Base-by-base conservation (phyloP, 2,329 filamentous ascomycete species). In the Paecilomyces dactylethromorphus region DNA sequence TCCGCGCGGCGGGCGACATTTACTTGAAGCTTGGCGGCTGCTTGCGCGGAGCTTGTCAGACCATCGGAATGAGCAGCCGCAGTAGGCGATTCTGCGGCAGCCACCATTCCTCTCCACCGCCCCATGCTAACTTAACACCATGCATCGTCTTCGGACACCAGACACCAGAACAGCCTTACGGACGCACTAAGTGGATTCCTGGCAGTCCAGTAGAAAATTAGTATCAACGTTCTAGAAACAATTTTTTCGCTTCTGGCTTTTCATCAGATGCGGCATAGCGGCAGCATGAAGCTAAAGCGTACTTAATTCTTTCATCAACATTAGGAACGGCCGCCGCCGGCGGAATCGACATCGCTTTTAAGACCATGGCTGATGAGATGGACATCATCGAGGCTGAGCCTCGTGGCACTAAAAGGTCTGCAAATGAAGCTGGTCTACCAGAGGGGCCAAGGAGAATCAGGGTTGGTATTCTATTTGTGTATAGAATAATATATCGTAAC, bases 381-480 rank as follows among this genome's bases (percentile, higher is more conserved):
- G 75, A 81, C 56, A 51, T 79, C 29, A 78, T 81, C 63, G 24
- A 58, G 10, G 56, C 58, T 1, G 69, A 72, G 56, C 62, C 67
- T 56, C 70, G 74, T 53, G 79, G 79, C 26, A 73, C 71, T 10
- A 84, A 85, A 66, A 75, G 82, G 52, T 78, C 81, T 51, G 81
- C 77, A 13, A 76, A 79, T 59, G 79, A 81, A 15, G 65, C 68
- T 56, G 69, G 71, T 18, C 62, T 72, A 55, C 64, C 71, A 62
- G 62, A 76, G 33, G 75, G 75, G 54, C 80, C 82, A 15, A 79
- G 80, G 66, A 79, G 79, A 31, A 84, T 84, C 66, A 71, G 67
- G 63, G 72, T 73, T 39, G 62, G 58, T 59, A 54, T 51, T 35
- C 4, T 18, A 3, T 26, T n/a, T 18, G 50, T 31, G 26, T 31